Conservation (phyloP, 495 filamentous ascomycete species). For the Paragyromitra xinjiangensis region DNA sequence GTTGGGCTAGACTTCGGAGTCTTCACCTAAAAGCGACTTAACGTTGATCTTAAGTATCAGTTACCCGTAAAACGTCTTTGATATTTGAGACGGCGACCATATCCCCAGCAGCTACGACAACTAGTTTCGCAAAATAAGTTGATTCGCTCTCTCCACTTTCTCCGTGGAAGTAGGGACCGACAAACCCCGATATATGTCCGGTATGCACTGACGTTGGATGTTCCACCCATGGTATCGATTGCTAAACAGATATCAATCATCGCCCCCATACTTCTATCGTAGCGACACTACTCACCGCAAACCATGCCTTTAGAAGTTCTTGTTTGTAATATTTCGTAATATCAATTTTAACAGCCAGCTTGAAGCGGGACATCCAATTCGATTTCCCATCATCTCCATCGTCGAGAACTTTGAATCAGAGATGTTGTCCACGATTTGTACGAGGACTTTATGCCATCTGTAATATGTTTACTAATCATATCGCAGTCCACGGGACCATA, state of each 20-base stretch:
- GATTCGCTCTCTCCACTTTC: neutral
- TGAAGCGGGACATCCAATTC: neutral
- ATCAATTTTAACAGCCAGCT: neutral
- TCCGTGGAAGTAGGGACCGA: neutral
- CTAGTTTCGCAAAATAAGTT: neutral
- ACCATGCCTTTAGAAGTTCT: neutral
- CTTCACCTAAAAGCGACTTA: conserved; percentile 14
- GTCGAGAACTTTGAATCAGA: neutral
- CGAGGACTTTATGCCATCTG: neutral
- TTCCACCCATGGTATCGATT: conserved; percentile 3
- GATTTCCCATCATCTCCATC: neutral
- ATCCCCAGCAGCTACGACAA: conserved; percentile 13
- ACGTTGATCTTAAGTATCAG: conserved; percentile 1
- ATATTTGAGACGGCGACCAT: conserved; percentile 7
- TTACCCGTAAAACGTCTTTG: neutral
- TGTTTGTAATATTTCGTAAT: conserved; percentile 20
- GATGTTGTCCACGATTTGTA: neutral
- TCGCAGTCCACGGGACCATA: neutral
- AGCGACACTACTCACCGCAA: neutral
- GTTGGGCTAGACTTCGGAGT: conserved; percentile 3
- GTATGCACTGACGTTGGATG: neutral
- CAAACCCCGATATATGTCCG: neutral
- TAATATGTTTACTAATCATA: neutral
- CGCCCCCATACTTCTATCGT: neutral
- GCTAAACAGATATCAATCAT: neutral